Evolutionary conservation across 345 rosid species (phyloP), one percentile per base, ranked within the genome.

Genomic region (Erodium maritimum): DNA sequence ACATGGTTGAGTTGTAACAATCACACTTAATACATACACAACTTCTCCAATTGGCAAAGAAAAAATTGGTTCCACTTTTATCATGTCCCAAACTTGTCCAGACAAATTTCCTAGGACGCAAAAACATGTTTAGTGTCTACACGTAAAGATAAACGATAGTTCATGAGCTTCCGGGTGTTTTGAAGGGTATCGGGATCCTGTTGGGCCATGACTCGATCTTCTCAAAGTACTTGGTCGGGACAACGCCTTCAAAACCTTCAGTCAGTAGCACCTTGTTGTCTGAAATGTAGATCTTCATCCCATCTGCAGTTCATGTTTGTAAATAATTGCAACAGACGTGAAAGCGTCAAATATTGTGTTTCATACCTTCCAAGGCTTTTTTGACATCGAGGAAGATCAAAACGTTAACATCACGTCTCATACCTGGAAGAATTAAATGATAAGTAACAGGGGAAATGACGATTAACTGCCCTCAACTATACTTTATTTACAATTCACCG

Each of bases 191-290:
- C 2, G 73, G 61, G 53, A 55, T 65, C 23, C 86, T 68, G 57
- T 71, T 81, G 18, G 99, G 96, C 95, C 95, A 88, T 21, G 90
- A 81, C 66, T 80, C 87, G 5, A 86, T 84, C 81, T 82, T 86
- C 56, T 84, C 79, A 2, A 91, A 79, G 75, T 75, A 91, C 51
- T 76, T 69, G 6, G 68, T 79, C 3, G 95, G 95, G 24, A 89
- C 85, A 2, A 79, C 78, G 52, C 99, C 99, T 60, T 85, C 79
- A 52, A 86, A 80, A 52, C 99, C 99, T 74, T 91, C 96, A 1
- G 94, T 89, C 73, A 91, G 65, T 42, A 88, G 76, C 77, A 91
- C 98, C 71, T 67, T 73, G 64, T 91, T 91, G 68, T 91, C 96
- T 5, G 98, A 88, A 52, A 91, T 69, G 75, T 86, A 91, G 45